Evolutionary conservation across 2,329 filamentous ascomycete genomes (phyloP).

Genomic region (Exophiala lecanii-corni): DNA sequence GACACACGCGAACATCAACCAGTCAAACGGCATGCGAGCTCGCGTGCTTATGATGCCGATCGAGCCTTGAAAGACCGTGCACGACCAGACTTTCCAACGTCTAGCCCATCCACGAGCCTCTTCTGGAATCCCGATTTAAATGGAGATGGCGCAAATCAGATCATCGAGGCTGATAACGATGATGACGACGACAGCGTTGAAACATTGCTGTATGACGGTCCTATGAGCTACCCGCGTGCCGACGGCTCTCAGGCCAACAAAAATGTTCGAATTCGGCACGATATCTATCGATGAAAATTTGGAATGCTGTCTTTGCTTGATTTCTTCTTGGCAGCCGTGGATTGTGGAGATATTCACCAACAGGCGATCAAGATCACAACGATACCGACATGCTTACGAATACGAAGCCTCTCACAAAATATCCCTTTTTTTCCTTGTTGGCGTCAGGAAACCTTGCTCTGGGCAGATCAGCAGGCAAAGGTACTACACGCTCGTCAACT

Average conservation of each 20-base stretch:
- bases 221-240: not conserved
- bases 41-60: not conserved
- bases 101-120: not conserved
- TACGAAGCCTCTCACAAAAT: too few species aligned
- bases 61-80: not conserved
- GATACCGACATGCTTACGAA: too few species aligned
- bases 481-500: too few species aligned
- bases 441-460: too few species aligned
- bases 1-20: not conserved
- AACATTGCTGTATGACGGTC: not conserved
- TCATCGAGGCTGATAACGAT: conserved; percentile 7
- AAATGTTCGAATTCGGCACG: not conserved
- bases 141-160: conserved; percentile 1
- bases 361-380: too few species aligned
- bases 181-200: conserved; percentile 5
- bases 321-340: too few species aligned
- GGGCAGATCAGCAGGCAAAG: too few species aligned
- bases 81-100: not conserved
- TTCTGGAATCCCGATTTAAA: not conserved
- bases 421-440: too few species aligned
- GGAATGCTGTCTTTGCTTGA: too few species aligned
- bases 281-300: too few species aligned
- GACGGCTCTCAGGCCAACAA: not conserved
- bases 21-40: conserved; percentile 2
- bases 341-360: too few species aligned